phyloP scores from a whole-genome alignment of 148 eudicot species.

The Vaccinium vitisidaea region DNA sequence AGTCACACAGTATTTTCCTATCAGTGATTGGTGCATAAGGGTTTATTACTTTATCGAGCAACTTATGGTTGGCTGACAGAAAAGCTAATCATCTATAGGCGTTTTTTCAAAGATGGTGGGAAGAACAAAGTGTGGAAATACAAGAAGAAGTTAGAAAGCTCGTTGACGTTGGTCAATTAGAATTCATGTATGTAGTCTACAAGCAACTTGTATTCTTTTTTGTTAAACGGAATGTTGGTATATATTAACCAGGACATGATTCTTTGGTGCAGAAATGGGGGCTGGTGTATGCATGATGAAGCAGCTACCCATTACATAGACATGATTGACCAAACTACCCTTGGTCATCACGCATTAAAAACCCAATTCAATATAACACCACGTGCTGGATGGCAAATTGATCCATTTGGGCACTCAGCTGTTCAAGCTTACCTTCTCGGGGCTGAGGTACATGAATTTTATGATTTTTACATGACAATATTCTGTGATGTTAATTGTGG shows the following conservation, averaged over 20 bases:
- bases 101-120: constrained; percentile 88
- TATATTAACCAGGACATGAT: constrained; percentile 5
- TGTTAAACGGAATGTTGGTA: neutral
- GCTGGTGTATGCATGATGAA: constrained; percentile 97
- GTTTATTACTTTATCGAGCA: neutral
- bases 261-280: constrained; percentile 66
- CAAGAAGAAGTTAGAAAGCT: constrained; percentile 60
- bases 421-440: constrained; percentile 88
- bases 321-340: constrained; percentile 92
- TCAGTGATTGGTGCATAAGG: neutral
- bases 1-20: neutral
- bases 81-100: constrained; percentile 44
- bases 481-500: neutral
- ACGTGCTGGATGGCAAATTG: constrained; percentile 96
- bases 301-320: constrained; percentile 79
- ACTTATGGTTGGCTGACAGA: neutral
- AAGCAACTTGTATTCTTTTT: constrained; percentile 4
- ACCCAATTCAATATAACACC: constrained; percentile 71
- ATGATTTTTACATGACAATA: neutral
- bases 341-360: constrained; percentile 65
- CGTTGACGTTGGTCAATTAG: constrained; percentile 68
- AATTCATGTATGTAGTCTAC: constrained; percentile 54
- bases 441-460: constrained; percentile 52
- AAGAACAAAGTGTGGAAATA: constrained; percentile 44
- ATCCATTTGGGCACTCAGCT: constrained; percentile 95